Base-by-base conservation (phyloP, 192 early-diverging fungal genomes). In the Bifiguratus adelaidae region DNA sequence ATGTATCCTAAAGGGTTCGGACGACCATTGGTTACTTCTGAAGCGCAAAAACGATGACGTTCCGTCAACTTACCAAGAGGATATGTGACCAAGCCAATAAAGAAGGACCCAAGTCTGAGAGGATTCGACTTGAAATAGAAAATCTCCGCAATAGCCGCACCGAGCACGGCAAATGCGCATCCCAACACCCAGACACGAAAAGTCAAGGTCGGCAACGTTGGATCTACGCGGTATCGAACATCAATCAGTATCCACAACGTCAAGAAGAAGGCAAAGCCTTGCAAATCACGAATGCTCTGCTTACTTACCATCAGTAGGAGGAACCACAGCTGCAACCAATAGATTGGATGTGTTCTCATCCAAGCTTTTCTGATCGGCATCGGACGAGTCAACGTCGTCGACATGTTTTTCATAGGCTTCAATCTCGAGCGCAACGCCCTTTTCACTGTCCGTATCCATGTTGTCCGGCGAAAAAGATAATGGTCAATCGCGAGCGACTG, bases 161-260 rank as follows among this genome's bases (percentile, higher is more conserved):
- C 62, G 13, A 69, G 35, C 2, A 29, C 30, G 0, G 67, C 52
- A 43, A 65, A 76, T 33, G 68, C 19, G 34, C 54, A 45, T 20
- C 73, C 68, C 7, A 78, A 41, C 2, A 62, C 20, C 73, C 69
- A 78, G 41, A 64, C 63, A 7, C 76, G 63, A 46, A 73, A 70
- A 3, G 76, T 76, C n/a, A 76, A 24, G 6, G 53, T 44, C 20
- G 61, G 56, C 26, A 74, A 32, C 3, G 48, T 55, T 18, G 63
- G 52, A 46, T 76, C 67, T n/a, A n/a, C n/a, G n/a, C n/a, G n/a
- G n/a, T n/a, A 57, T 22, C 79, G 76, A 37, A 73, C 80, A 25
- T 77, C 78, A 58, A 85, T 58, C 44, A n/a, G n/a, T n/a, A n/a
- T n/a, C n/a, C n/a, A n/a, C n/a, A n/a, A n/a, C n/a, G n/a, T n/a